Conservation (phyloP, 148 eudicot genomes). For the Amaranthus hypochondriacus region DNA sequence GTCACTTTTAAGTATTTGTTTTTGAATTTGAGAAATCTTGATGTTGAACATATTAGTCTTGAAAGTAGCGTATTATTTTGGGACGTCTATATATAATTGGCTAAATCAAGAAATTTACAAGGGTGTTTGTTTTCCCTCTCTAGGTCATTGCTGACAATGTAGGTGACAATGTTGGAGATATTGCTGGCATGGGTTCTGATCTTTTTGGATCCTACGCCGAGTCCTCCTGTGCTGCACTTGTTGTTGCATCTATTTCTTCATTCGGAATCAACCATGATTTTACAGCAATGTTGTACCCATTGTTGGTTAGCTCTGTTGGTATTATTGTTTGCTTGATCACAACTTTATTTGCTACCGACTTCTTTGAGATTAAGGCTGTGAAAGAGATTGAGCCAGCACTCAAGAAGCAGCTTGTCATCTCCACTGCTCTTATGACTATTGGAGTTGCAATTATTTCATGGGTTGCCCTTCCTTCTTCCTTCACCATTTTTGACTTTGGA, state of each 20-base stretch:
- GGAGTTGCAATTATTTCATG: conserved; percentile 62
- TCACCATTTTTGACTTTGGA: conserved; percentile 83
- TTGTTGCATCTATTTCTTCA: conserved; percentile 88
- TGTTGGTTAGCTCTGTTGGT: conserved; percentile 71
- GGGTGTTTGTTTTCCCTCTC: conserved; percentile 4
- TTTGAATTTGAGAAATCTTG: neutral
- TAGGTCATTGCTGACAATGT: conserved; percentile 98
- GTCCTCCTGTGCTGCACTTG: conserved; percentile 92
- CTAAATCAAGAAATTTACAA: neutral
- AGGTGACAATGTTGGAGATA: conserved; percentile 96
- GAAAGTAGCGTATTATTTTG: neutral
- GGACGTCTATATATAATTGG: neutral
- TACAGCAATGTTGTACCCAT: conserved; percentile 74
- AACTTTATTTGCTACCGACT: conserved; percentile 84
- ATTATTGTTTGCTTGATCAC: conserved; percentile 81
- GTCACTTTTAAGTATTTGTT: neutral
- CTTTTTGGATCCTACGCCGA: conserved; percentile 95
- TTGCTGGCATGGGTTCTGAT: conserved; percentile 98
- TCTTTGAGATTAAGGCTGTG: conserved; percentile 81
- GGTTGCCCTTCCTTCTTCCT: conserved; percentile 70
- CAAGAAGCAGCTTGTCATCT: conserved; percentile 77
- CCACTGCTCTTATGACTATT: conserved; percentile 75
- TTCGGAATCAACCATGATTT: conserved; percentile 76
- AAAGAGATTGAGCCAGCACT: conserved; percentile 84
- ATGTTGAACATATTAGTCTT: neutral